Evolutionary conservation across 208 protist species (phyloP).

Genomic region (Crithidia brevicula): DNA sequence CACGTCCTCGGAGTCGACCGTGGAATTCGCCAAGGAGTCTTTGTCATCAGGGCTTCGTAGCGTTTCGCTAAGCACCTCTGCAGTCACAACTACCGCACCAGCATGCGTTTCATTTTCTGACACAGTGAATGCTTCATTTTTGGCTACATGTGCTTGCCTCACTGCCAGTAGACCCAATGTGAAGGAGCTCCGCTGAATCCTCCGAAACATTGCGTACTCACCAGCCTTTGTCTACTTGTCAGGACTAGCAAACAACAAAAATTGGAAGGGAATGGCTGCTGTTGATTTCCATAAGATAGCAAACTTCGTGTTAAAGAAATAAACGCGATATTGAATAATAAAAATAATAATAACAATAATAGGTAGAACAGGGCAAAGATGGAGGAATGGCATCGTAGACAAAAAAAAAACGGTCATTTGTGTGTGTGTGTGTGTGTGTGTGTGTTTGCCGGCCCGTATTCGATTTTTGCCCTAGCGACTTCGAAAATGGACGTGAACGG

Average conservation of each 20-base stretch:
- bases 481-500: too few species aligned
- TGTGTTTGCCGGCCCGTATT: too few species aligned
- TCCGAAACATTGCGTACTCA: slow-evolving; percentile 15
- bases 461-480: too few species aligned
- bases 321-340: too few species aligned
- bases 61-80: slow-evolving; percentile 64
- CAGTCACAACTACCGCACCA: slow-evolving; percentile 15
- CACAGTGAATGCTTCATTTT: not conserved
- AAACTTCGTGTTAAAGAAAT: too few species aligned
- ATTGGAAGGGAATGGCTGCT: not conserved
- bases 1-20: slow-evolving; percentile 48
- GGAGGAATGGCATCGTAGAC: too few species aligned
- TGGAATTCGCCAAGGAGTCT: slow-evolving; percentile 21
- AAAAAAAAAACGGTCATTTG: too few species aligned
- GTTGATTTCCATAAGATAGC: too few species aligned
- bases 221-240: not conserved
- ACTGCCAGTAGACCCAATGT: not conserved
- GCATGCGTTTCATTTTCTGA: not conserved
- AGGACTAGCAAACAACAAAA: not conserved
- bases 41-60: slow-evolving; percentile 8
- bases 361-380: too few species aligned
- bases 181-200: not conserved
- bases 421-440: too few species aligned
- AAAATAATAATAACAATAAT: too few species aligned
- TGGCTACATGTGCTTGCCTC: not conserved